Percentiles rank a stretch among this genome's conserved stretches.
Conservation (phyloP, 1,284 basidiomycete species). For the Ceratobasidium sp. region DNA sequence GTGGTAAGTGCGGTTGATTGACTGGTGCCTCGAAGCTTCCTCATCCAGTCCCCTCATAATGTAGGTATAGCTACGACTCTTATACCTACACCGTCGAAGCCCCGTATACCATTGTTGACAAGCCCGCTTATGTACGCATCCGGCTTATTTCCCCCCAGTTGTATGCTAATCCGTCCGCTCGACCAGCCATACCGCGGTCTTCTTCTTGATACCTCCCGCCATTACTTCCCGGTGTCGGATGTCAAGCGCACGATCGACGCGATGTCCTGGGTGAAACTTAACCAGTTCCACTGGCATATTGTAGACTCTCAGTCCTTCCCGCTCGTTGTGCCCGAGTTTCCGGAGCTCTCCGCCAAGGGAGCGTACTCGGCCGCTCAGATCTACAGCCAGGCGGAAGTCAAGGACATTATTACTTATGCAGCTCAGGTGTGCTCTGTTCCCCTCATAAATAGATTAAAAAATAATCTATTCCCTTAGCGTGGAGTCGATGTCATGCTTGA, state of each 20-base stretch:
- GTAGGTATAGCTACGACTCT: conserved; percentile 60
- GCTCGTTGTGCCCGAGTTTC: conserved; percentile 66
- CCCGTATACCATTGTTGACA: conserved; percentile 64
- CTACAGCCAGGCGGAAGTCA: conserved; percentile 68
- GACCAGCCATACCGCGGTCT: conserved; percentile 76
- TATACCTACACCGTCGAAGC: conserved; percentile 65
- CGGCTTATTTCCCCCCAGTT: no score
- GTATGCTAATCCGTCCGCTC: conserved; percentile 4
- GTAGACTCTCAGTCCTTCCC: conserved; percentile 70
- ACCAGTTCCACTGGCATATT: conserved; percentile 57
- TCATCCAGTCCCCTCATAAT: conserved; percentile 48
- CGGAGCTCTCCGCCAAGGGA: conserved; percentile 68
- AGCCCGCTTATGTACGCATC: conserved; percentile 65
- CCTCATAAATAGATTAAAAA: background rate
- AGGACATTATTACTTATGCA: conserved; percentile 72
- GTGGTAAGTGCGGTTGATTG: conserved; percentile 51
- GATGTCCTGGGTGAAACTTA: conserved; percentile 86
- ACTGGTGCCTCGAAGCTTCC: background rate
- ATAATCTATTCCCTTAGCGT: conserved; percentile 55
- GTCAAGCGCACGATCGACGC: conserved; percentile 79
- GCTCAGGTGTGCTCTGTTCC: conserved; percentile 60
- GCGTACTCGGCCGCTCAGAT: conserved; percentile 67
- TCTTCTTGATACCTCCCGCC: conserved; percentile 78
- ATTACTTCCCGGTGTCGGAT: conserved; percentile 69
- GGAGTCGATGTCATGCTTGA: conserved; percentile 82